These are phyloP conservation scores for Pterulicium gracile DNA, from an alignment of 1,284 basidiomycete species.

Conservation along the genomic window DNA sequence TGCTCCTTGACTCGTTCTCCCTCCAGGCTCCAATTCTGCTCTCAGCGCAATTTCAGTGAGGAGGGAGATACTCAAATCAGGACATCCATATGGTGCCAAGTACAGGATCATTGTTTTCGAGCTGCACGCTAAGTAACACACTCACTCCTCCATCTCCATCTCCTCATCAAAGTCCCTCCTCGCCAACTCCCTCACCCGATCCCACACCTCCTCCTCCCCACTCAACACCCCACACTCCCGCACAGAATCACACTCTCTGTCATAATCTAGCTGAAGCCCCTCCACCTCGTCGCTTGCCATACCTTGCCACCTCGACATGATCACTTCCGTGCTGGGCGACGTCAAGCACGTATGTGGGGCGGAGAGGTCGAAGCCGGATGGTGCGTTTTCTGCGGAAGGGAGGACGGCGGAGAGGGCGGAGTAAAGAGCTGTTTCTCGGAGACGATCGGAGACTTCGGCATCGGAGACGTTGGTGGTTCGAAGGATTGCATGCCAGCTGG, in stretches of 20 bases:
- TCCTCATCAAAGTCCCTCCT: constrained; percentile 25
- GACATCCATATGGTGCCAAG: too few species aligned
- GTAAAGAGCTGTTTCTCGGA: constrained; percentile 62
- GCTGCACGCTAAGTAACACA: too few species aligned
- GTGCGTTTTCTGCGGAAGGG: constrained; percentile 22
- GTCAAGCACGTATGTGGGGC: constrained; percentile 42
- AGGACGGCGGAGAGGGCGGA: constrained; percentile 41
- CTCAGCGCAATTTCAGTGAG: too few species aligned
- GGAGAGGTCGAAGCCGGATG: constrained; percentile 35
- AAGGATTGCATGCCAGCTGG: constrained; percentile 62
- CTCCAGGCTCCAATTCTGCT: too few species aligned
- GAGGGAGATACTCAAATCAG: too few species aligned
- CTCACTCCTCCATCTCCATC: constrained; percentile 10
- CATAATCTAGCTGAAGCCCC: constrained; percentile 45
- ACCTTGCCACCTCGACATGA: constrained; percentile 58
- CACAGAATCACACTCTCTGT: constrained; percentile 43
- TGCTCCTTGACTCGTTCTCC: too few species aligned
- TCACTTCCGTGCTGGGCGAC: constrained; percentile 44
- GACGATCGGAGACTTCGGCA: constrained; percentile 53
- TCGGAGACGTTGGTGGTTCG: constrained; percentile 63
- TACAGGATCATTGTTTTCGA: too few species aligned
- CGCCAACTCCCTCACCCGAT: constrained; percentile 50
- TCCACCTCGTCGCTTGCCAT: constrained; percentile 53
- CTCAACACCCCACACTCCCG: constrained; percentile 35
- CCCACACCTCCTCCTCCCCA: constrained; percentile 36